Conservation (phyloP, 208 protist genomes). For the Leishmania lainsoni region DNA sequence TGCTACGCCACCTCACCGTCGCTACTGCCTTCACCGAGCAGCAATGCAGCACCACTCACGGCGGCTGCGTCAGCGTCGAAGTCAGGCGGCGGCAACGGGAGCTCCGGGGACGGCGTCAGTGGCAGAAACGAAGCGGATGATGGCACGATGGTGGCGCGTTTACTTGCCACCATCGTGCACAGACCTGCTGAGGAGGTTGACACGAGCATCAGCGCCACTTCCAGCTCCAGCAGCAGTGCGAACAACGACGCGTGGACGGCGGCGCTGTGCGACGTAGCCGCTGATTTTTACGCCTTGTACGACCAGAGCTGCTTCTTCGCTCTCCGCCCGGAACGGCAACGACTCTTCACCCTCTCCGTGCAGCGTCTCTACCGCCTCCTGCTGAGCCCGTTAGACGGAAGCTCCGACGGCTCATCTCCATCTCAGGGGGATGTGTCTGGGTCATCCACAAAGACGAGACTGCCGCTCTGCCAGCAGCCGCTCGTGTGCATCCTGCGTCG, state of each 20-base stretch:
- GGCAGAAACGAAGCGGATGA: background rate
- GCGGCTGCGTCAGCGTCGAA: background rate
- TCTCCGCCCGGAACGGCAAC: slow-evolving; percentile 54
- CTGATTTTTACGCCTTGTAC: slow-evolving; percentile 50
- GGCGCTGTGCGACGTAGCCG: slow-evolving; percentile 20
- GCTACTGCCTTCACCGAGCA: background rate
- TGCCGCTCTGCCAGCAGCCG: background rate
- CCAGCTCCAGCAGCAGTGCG: background rate
- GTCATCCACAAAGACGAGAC: background rate
- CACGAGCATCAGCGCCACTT: background rate
- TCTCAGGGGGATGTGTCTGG: slow-evolving; percentile 35
- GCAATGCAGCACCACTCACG: background rate
- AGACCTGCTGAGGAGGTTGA: background rate
- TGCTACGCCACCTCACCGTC: background rate
- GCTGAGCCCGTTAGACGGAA: background rate
- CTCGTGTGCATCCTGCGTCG: slow-evolving; percentile 14
- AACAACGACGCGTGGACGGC: background rate
- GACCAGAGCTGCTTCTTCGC: slow-evolving; percentile 67
- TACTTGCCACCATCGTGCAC: slow-evolving; percentile 3
- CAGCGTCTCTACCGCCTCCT: slow-evolving; percentile 36
- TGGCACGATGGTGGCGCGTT: background rate
- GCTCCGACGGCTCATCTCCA: slow-evolving; percentile 21
- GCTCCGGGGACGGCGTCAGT: background rate
- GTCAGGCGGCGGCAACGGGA: background rate
- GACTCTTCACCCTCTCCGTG: slow-evolving; percentile 36